These are phyloP conservation scores for Eremomyces bilateralis DNA, from an alignment of 495 filamentous ascomycete genomes.

Conservation along the genomic window DNA sequence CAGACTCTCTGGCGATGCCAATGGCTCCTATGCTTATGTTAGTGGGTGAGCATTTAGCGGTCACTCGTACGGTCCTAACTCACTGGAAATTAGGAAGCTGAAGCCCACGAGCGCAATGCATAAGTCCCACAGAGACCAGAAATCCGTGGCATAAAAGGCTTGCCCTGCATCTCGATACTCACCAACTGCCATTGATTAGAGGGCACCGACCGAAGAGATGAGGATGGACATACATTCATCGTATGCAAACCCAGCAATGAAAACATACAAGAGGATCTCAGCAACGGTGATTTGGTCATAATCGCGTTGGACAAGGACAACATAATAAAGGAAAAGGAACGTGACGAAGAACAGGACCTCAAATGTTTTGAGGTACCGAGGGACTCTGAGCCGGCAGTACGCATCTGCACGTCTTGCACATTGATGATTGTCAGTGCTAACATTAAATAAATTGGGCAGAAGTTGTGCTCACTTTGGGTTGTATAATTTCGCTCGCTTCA, in stretches of 20 bases:
- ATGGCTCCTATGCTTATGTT: too few species aligned
- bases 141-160: constrained; percentile 65
- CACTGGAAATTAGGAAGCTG: constrained; percentile 49
- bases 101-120: constrained; percentile 67
- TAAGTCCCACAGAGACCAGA: constrained; percentile 82
- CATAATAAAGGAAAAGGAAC: constrained; percentile 70
- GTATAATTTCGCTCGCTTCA: constrained; percentile 65
- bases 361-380: constrained; percentile 78
- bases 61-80: too few species aligned
- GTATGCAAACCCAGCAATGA: constrained; percentile 72
- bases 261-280: constrained; percentile 37
- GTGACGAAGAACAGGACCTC: constrained; percentile 69
- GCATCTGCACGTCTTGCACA: constrained; percentile 42
- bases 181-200: constrained; percentile 24
- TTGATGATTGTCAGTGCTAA: not conserved
- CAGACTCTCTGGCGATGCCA: too few species aligned
- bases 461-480: constrained; percentile 29
- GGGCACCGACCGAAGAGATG: not conserved
- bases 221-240: constrained; percentile 32
- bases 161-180: constrained; percentile 65
- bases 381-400: constrained; percentile 67
- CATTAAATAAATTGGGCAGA: not conserved
- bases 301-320: constrained; percentile 45
- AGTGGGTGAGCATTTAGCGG: too few species aligned
- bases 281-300: constrained; percentile 23